Conservation (phyloP, 2,329 filamentous ascomycete species). For the Aureobasidium sp. region DNA sequence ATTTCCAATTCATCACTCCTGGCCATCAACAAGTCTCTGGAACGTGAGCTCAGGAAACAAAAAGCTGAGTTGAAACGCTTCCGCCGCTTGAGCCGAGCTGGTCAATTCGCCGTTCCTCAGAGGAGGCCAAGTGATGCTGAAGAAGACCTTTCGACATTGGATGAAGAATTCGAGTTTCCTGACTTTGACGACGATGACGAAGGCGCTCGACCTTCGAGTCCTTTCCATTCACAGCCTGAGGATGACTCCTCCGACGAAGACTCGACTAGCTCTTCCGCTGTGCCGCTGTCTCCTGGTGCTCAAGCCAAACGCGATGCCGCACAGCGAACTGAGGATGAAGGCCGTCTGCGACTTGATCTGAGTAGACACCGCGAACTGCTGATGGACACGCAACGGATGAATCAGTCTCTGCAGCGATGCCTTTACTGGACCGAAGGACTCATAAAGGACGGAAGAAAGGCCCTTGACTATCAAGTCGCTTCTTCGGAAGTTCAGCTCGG, state of each 20-base stretch:
- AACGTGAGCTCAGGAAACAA: slow-evolving; percentile 85
- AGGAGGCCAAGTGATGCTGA: background rate
- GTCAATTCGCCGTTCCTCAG: slow-evolving; percentile 55
- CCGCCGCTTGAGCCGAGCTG: slow-evolving; percentile 74
- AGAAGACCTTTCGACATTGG: slow-evolving; percentile 1
- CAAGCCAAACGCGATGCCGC: slow-evolving; percentile 35
- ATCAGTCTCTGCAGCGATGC: slow-evolving; percentile 85
- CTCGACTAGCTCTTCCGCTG: slow-evolving; percentile 20
- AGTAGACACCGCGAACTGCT: slow-evolving; percentile 82
- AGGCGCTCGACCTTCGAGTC: slow-evolving; percentile 19
- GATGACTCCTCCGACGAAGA: slow-evolving; percentile 25
- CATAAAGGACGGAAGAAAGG: slow-evolving; percentile 80
- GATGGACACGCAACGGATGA: slow-evolving; percentile 87
- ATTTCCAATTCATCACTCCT: slow-evolving; percentile 93
- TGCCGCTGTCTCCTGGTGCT: slow-evolving; percentile 25
- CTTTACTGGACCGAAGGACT: slow-evolving; percentile 83
- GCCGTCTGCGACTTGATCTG: slow-evolving; percentile 74
- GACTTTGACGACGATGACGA: slow-evolving; percentile 25
- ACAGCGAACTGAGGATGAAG: slow-evolving; percentile 67
- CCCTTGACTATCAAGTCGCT: slow-evolving; percentile 71
- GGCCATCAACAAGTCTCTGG: slow-evolving; percentile 88
- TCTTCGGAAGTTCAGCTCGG: slow-evolving; percentile 74
- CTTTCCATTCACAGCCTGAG: slow-evolving; percentile 11
- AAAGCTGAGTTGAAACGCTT: slow-evolving; percentile 79
- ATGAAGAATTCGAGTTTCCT: slow-evolving; percentile 29